Evolutionary conservation across 768 basidiomycete species (phyloP), one percentile per base, ranked within the genome.

Genomic region (Macrolepiota fuliginosa): DNA sequence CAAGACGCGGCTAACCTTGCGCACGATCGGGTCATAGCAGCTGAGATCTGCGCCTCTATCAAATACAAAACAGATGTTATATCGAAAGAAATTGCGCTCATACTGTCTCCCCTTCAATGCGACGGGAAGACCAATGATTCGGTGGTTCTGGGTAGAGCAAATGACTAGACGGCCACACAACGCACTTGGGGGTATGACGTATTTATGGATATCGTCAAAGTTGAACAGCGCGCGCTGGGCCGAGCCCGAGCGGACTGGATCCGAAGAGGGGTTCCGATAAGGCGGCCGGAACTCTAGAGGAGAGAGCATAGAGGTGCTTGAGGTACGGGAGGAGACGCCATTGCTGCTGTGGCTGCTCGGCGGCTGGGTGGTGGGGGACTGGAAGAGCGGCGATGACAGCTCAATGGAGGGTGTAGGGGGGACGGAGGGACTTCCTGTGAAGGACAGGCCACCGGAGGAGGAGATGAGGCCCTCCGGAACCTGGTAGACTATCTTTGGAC

Each of bases 1-100:
- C 62, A 99, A 75, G 36, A 98, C 94, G 29, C 96, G 87, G 66
- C 90, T 94, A 46, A 94, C 88, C 79, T 99, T 99, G 54, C 96
- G 85, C 9, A 98, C 94, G 54, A 99, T 86, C 3, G 95, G 93
- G 65, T 98, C 96, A 75, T 96, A 98, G 66, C 94, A 96, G 69
- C 93, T 94, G 57, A 98, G 77, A 72, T 97, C 95, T 11, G 94
- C 94, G 25, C 84, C 83, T 49, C 92, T 86, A 51, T 94, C 91
- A 73, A 99, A 99, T 2, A 98, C 96, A 72, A 98, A 97, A 73
- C 96, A 98, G 27, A 98, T 76, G 71, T 98, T 98, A 76, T 92
- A 98, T 64, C 90, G 83, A 73, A 97, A 96, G 72, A 90, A 93
- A 69, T 95, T 91, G 27, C 96, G 83, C 59, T 85, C 80, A 70